Evolutionary conservation across 2,329 filamentous ascomycete genomes (phyloP).

Genomic region (Didymella arachidicola): DNA sequence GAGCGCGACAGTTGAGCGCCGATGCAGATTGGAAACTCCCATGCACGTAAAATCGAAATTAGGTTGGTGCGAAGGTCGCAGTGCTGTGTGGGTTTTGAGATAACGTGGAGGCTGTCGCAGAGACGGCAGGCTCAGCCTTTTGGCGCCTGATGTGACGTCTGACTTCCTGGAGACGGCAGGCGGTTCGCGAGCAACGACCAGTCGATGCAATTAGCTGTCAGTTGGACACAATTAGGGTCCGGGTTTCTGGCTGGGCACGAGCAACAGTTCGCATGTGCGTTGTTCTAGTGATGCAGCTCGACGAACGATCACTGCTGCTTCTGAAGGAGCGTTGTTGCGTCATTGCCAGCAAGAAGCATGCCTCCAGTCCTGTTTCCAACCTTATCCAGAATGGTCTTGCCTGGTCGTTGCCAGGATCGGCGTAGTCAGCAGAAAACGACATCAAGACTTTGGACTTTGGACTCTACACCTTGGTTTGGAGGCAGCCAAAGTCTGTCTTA

Average conservation of each 20-base stretch:
- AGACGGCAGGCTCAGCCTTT: slow-evolving; percentile 28
- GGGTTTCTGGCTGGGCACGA: slow-evolving; percentile 25
- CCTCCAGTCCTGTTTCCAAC: slow-evolving; percentile 14
- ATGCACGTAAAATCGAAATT: slow-evolving; percentile 6
- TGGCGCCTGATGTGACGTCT: slow-evolving; percentile 26
- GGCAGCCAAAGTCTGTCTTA: neutral
- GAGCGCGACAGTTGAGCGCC: slow-evolving; percentile 13
- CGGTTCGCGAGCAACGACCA: slow-evolving; percentile 14
- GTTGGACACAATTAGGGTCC: slow-evolving; percentile 13
- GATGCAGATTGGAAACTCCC: slow-evolving; percentile 3
- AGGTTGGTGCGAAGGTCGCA: neutral
- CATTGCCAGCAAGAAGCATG: slow-evolving; percentile 11
- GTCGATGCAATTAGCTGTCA: slow-evolving; percentile 18
- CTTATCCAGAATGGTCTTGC: neutral
- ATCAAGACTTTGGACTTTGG: neutral
- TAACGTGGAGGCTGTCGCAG: slow-evolving; percentile 15
- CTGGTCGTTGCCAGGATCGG: slow-evolving; percentile 7
- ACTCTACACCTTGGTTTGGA: neutral
- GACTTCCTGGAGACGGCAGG: slow-evolving; percentile 22
- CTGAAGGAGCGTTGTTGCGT: slow-evolving; percentile 19
- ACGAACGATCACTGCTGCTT: slow-evolving; percentile 11
- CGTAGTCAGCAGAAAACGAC: slow-evolving; percentile 13
- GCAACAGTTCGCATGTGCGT: slow-evolving; percentile 18
- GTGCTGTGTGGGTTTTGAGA: slow-evolving; percentile 8
- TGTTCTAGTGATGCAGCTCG: slow-evolving; percentile 21